Percentiles rank a stretch among this genome's conserved stretches.
Conservation (phyloP, 2,329 filamentous ascomycete species). For the Myriosclerotinia curreyana region DNA sequence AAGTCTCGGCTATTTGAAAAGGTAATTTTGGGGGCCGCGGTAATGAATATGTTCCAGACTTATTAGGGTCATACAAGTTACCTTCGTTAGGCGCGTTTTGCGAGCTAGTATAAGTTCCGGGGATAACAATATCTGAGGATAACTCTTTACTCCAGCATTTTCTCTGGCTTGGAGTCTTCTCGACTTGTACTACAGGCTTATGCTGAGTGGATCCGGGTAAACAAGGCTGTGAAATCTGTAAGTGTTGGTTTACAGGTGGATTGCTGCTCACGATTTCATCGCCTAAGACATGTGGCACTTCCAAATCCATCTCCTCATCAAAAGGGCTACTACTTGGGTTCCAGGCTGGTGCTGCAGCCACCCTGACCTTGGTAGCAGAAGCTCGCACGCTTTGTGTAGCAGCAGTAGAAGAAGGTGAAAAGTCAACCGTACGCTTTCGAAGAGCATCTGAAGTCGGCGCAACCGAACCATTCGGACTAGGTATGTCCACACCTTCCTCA, state of each 20-base stretch:
- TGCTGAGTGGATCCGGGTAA: slow-evolving; percentile 26
- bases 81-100: background rate
- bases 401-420: background rate
- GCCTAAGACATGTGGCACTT: slow-evolving; percentile 30
- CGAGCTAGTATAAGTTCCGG: slow-evolving; percentile 26
- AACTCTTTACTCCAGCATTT: slow-evolving; percentile 10
- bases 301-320: slow-evolving; percentile 33
- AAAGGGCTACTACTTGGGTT: slow-evolving; percentile 19
- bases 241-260: background rate
- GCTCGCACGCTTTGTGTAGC: background rate
- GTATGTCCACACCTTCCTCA: background rate
- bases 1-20: background rate
- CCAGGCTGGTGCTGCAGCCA: background rate
- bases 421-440: background rate
- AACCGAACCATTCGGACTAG: background rate
- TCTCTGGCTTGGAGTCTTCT: slow-evolving; percentile 26
- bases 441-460: background rate
- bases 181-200: slow-evolving; percentile 30
- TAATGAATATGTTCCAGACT: background rate
- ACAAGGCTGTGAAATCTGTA: slow-evolving; percentile 21
- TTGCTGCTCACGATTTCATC: slow-evolving; percentile 28
- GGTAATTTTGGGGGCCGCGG: background rate
- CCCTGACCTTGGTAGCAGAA: background rate
- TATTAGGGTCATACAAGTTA: background rate
- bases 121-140: slow-evolving; percentile 29